Evolutionary conservation across 352 stramenopile genomes (phyloP).

Genomic region (Phytophthora pistaciae): DNA sequence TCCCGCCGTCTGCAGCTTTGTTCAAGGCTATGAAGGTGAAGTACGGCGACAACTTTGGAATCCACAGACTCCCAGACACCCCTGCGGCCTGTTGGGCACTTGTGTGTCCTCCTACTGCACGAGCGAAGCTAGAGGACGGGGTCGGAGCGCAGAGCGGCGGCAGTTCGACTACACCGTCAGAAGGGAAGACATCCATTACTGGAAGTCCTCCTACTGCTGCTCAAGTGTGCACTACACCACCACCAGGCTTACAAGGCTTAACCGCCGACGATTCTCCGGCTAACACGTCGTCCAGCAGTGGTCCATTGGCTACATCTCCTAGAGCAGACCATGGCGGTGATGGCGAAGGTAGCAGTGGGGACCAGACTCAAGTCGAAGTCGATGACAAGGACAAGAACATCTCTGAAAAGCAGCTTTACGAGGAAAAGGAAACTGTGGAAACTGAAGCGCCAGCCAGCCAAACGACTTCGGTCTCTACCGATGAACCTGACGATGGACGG

Average conservation of each 20-base stretch:
- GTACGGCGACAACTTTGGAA: slow-evolving; percentile 82
- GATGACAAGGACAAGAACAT: slow-evolving; percentile 24
- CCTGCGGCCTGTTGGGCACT: slow-evolving; percentile 81
- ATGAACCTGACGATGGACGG: slow-evolving; percentile 55
- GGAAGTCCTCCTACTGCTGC: neutral
- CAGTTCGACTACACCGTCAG: slow-evolving; percentile 1
- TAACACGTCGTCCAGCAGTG: slow-evolving; percentile 17
- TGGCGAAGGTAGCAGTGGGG: slow-evolving; percentile 3
- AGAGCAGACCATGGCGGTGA: slow-evolving; percentile 3
- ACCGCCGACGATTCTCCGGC: neutral
- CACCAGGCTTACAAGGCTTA: slow-evolving; percentile 1
- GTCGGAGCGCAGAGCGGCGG: slow-evolving; percentile 14
- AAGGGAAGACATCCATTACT: slow-evolving; percentile 19
- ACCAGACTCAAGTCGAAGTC: slow-evolving; percentile 18
- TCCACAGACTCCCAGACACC: slow-evolving; percentile 78
- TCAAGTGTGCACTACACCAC: neutral
- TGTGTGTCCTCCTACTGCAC: slow-evolving; percentile 67
- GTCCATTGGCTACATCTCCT: neutral
- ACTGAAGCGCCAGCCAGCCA: slow-evolving; percentile 24
- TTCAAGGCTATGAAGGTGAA: slow-evolving; percentile 89
- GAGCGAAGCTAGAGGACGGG: slow-evolving; percentile 69
- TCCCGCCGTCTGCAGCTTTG: slow-evolving; percentile 81
- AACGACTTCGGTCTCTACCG: slow-evolving; percentile 41
- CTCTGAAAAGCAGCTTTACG: slow-evolving; percentile 16
- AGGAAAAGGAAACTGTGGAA: slow-evolving; percentile 7